Evolutionary conservation across 208 protist species (phyloP), one percentile per base, ranked within the genome.

Genomic region (Acanthamoeba royreba): DNA sequence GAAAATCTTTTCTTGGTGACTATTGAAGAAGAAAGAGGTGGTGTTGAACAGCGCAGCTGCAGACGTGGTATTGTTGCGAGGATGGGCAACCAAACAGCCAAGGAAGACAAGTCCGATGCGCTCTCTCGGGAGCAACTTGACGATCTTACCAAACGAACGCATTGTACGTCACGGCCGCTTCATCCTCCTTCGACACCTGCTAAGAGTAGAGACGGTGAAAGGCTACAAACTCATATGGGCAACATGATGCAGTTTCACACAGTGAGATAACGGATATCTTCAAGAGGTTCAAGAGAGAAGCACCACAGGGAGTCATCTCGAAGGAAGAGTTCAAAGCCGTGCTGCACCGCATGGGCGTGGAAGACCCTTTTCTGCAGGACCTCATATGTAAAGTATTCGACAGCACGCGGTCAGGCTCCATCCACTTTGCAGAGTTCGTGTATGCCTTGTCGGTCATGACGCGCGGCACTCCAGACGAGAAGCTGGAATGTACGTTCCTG

Each of bases 341-440:
- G 11, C 66, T 77, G 11, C 28, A 77, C 22, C 66, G 66, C 13
- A 77, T 77, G 66, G 66, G 66, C n/a, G 66, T 77, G 11, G 35
- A n/a, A 13, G 66, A 77, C n/a, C 13, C n/a, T 33, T 77, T 77
- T 28, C 66, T 77, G 11, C 66, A 77, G n/a, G n/a, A 77, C n/a
- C 66, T 77, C 35, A 49, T 96, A 28, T 96, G 95, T 53, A 93
- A 91, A 55, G 92, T 94, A 19, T 96, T 96, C 46, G 95, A 96
- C 85, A 45, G 77, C 28, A 96, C 94, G 53, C 92, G 90, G 66
- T 90, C 93, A 74, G 72, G 74, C 52, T 61, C 79, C n/a, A 96
- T 96, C 19, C 93, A 95, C 33, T 96, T 96, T 55, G 69, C 87
- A 86, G 95, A 96, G 49, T 96, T 96, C 93, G 40, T 83, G 40